Percentiles rank a stretch among this genome's conserved stretches.
Evolutionary conservation across 2,329 filamentous ascomycete genomes (phyloP).

Genomic region (Nigrospora oryzae): DNA sequence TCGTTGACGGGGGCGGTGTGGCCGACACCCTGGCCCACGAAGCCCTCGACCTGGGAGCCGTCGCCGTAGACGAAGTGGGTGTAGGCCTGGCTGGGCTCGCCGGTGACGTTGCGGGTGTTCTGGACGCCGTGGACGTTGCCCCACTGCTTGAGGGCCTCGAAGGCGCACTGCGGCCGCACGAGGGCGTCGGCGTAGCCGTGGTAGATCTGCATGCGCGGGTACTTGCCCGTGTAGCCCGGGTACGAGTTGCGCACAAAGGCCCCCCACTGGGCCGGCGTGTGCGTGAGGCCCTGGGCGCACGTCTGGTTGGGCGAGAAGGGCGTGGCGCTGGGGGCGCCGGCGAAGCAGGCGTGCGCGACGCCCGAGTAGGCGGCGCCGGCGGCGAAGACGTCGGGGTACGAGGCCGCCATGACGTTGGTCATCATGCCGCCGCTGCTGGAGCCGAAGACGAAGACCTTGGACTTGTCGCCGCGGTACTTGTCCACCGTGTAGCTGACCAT

Average conservation of each 20-base stretch:
- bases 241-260: constrained; percentile 21
- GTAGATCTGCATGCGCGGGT: constrained; percentile 24
- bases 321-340: constrained; percentile 7
- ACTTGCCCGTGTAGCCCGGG: constrained; percentile 22
- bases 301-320: constrained; percentile 10
- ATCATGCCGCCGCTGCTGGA: constrained; percentile 10
- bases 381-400: constrained; percentile 12
- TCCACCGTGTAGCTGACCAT: constrained; percentile 10
- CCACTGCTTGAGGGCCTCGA: constrained; percentile 18
- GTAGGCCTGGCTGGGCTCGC: constrained; percentile 3
- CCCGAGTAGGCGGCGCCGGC: constrained; percentile 9
- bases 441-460: constrained; percentile 7
- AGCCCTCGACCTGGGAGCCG: constrained; percentile 6
- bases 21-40: constrained; percentile 6
- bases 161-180: constrained; percentile 15
- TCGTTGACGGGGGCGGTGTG: constrained; percentile 7
- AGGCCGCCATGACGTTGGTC: constrained; percentile 11
- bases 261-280: constrained; percentile 19
- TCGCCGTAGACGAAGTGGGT: constrained; percentile 7
- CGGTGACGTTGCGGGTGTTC: constrained; percentile 4
- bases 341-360: constrained; percentile 9
- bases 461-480: constrained; percentile 5
- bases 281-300: constrained; percentile 9
- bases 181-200: constrained; percentile 24
- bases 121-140: constrained; percentile 6